Conservation (phyloP, 768 basidiomycete genomes). For the Panaeolus papilionaceus region DNA sequence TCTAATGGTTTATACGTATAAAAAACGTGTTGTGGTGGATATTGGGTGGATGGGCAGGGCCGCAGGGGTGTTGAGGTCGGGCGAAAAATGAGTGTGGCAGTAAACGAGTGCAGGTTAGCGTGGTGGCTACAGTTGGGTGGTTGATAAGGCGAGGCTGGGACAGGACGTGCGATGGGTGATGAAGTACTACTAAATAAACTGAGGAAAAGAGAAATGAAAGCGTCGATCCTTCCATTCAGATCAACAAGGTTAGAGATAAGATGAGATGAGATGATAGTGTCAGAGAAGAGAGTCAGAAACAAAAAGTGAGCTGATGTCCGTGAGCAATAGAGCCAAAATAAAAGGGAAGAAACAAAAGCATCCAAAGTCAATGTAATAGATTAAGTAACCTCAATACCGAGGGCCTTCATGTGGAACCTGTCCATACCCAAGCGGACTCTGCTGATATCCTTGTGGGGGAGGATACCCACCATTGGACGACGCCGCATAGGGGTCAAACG, state of each 20-base stretch:
- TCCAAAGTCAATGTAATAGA: background rate
- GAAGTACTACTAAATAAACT: background rate
- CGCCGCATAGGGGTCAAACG: conserved; percentile 10
- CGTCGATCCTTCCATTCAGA: conserved; percentile 5
- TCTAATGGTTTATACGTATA: conserved; percentile 1
- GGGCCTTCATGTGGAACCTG: background rate
- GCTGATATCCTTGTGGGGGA: background rate
- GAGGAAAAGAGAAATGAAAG: background rate
- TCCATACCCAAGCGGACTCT: conserved; percentile 4
- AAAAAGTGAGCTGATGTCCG: conserved; percentile 1
- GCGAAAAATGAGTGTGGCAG: background rate
- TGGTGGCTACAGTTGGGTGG: background rate
- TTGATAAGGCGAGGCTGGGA: too few species aligned
- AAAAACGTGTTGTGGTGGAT: background rate
- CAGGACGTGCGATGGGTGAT: too few species aligned
- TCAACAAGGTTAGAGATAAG: background rate
- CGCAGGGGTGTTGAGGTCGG: background rate
- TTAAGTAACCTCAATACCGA: background rate
- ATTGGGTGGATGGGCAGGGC: background rate
- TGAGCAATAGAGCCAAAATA: background rate
- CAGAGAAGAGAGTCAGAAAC: background rate
- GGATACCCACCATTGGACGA: background rate
- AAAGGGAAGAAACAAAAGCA: background rate
- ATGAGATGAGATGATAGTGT: background rate
- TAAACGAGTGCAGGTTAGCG: conserved; percentile 1